phyloP scores from a whole-genome alignment of 768 basidiomycete genomes.

The Artomyces pyxidatus region DNA sequence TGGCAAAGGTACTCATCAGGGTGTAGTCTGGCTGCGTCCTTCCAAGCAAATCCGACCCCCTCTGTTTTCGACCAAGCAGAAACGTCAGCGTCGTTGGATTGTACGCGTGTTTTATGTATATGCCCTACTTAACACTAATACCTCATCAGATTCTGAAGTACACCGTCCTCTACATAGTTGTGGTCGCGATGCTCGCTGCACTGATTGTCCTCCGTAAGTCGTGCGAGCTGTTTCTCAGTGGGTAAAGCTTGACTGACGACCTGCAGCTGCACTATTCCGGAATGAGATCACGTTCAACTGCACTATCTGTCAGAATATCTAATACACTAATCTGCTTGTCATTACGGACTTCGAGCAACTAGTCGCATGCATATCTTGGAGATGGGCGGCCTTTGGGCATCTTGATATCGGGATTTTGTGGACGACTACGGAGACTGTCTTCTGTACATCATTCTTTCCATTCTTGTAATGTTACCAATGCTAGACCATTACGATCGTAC shows the following conservation, averaged over 20 bases:
- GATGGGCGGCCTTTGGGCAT: too few relatives aligned
- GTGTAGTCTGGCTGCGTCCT: slow-evolving; percentile 86
- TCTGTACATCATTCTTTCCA: slow-evolving; percentile 3
- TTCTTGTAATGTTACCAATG: slow-evolving; percentile 3
- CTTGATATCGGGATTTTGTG: too few relatives aligned
- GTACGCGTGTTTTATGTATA: slow-evolving; percentile 30
- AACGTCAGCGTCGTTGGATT: slow-evolving; percentile 87
- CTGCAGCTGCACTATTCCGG: slow-evolving; percentile 77
- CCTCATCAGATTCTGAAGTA: slow-evolving; percentile 74
- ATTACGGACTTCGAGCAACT: slow-evolving; percentile 9
- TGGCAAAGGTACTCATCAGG: slow-evolving; percentile 1
- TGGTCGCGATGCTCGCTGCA: slow-evolving; percentile 72
- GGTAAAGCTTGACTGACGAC: background rate
- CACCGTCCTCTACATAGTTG: slow-evolving; percentile 69
- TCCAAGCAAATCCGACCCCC: slow-evolving; percentile 92
- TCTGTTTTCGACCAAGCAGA: slow-evolving; percentile 90
- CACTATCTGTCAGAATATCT: slow-evolving; percentile 80
- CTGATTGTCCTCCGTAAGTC: slow-evolving; percentile 76
- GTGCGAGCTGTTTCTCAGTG: slow-evolving; percentile 13
- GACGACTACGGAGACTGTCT: too few relatives aligned
- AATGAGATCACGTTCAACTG: slow-evolving; percentile 70
- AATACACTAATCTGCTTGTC: slow-evolving; percentile 28
- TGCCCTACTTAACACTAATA: background rate
- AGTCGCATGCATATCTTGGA: too few relatives aligned
- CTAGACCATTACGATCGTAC: background rate